These are phyloP conservation scores for Sutorius australiensis DNA, from an alignment of 768 basidiomycete species.

Conservation along the genomic window DNA sequence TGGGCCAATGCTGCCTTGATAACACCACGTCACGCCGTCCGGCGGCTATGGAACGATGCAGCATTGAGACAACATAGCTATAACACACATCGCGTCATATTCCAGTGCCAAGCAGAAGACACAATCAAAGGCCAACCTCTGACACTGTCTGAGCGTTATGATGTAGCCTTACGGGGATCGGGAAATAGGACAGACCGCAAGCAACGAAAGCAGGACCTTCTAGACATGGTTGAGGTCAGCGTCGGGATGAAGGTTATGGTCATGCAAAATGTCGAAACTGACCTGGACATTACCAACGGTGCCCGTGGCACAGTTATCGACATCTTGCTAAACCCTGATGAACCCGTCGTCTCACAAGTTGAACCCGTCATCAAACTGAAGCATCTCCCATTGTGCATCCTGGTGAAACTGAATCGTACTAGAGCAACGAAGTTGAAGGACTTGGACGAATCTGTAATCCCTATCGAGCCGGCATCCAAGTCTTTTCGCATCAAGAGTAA, in stretches of 20 bases:
- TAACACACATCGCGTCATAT: neutral
- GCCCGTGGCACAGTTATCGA: conserved; percentile 19
- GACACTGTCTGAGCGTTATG: neutral
- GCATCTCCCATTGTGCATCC: neutral
- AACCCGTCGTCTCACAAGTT: neutral
- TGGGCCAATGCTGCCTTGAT: neutral
- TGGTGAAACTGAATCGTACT: neutral
- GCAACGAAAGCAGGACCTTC: neutral
- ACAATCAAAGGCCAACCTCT: neutral
- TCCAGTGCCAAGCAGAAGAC: neutral
- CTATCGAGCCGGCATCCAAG: neutral
- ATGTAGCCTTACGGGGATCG: neutral
- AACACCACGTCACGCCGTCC: neutral
- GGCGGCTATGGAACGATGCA: neutral
- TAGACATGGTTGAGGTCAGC: conserved; percentile 18
- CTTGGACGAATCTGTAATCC: neutral
- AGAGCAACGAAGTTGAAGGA: neutral
- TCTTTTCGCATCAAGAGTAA: neutral
- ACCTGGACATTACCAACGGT: conserved; percentile 40
- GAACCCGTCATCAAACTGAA: neutral
- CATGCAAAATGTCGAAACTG: conserved; percentile 37
- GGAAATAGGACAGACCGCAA: neutral
- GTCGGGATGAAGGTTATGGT: conserved; percentile 41
- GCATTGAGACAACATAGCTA: neutral
- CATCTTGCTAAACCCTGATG: neutral